Conservation (phyloP, 176 grass and related monocot genomes). For the Alloteropsis semialata region DNA sequence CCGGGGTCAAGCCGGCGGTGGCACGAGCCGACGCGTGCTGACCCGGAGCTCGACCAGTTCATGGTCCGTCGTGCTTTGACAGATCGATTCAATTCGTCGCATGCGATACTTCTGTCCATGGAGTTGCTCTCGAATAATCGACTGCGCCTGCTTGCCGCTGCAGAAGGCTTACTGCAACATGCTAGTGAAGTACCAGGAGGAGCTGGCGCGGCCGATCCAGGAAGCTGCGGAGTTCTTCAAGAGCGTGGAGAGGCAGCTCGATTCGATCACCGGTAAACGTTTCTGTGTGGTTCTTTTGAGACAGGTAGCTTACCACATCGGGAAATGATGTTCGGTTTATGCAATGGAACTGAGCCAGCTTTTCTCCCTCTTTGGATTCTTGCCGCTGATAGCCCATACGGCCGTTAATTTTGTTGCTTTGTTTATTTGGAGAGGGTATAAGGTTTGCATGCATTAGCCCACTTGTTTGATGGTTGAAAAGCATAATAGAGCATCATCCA, state of each 20-base stretch:
- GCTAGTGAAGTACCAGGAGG: constrained; percentile 70
- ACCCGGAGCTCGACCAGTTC: constrained; percentile 92
- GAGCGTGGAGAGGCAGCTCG: constrained; percentile 62
- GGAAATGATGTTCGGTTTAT: constrained; percentile 31
- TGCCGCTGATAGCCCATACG: constrained; percentile 19
- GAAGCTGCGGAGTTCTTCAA: constrained; percentile 77
- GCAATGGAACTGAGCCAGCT: not conserved
- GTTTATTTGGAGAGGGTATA: constrained; percentile 17
- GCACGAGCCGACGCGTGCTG: constrained; percentile 23
- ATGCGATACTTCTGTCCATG: constrained; percentile 1
- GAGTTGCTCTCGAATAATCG: not conserved
- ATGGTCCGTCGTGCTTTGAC: constrained; percentile 48
- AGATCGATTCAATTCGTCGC: not conserved
- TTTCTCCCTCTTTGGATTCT: constrained; percentile 27
- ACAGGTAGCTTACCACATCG: constrained; percentile 32
- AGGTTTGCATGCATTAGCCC: constrained; percentile 18
- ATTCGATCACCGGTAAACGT: constrained; percentile 52
- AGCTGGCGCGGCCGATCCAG: constrained; percentile 68
- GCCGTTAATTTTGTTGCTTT: constrained; percentile 14
- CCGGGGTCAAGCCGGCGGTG: not conserved
- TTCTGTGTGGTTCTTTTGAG: constrained; percentile 23
- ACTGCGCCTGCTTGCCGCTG: not conserved
- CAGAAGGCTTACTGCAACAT: constrained; percentile 82
- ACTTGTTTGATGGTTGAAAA: constrained; percentile 17
- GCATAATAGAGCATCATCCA: not conserved